phyloP scores from a whole-genome alignment of 1,284 basidiomycete species.

The Agroathelia rolfsii region DNA sequence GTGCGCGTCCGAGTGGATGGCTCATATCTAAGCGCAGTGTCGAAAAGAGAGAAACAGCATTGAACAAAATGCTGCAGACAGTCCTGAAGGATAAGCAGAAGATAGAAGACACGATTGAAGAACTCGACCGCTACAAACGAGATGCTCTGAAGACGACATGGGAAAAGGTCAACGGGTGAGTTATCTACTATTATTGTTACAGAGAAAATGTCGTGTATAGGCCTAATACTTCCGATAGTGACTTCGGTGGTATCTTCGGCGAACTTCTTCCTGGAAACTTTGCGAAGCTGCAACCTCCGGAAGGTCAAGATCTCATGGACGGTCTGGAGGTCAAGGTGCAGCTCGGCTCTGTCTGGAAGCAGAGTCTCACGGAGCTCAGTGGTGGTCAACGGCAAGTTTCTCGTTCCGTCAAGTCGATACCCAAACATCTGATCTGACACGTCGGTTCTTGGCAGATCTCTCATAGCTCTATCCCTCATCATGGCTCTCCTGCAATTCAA shows the following conservation, averaged over 20 bases:
- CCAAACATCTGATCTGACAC: too few species aligned
- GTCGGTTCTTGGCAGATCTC: constrained; percentile 45
- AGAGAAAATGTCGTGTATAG: constrained; percentile 3
- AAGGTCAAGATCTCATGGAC: constrained; percentile 87
- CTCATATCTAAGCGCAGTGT: constrained; percentile 42
- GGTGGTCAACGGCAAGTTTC: constrained; percentile 84
- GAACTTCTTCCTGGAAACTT: constrained; percentile 96
- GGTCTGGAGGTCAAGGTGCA: constrained; percentile 97
- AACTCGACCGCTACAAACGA: constrained; percentile 90
- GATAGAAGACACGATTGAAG: constrained; percentile 90
- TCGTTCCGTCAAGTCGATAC: not conserved
- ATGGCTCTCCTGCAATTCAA: constrained; percentile 99
- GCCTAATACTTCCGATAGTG: constrained; percentile 35
- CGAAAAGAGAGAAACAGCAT: constrained; percentile 84
- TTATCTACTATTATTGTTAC: constrained; percentile 9
- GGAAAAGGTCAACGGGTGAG: constrained; percentile 88
- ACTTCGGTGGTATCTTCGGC: constrained; percentile 95
- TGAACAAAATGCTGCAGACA: constrained; percentile 84
- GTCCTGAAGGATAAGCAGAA: constrained; percentile 93
- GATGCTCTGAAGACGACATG: constrained; percentile 92
- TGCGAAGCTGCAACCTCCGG: constrained; percentile 89
- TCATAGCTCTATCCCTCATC: constrained; percentile 95
- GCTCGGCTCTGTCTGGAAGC: constrained; percentile 94
- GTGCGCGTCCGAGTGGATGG: constrained; percentile 3
- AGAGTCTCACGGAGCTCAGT: constrained; percentile 91